Evolutionary conservation across 129 eudicot genomes (phyloP).

Genomic region (Solidago caesia): DNA sequence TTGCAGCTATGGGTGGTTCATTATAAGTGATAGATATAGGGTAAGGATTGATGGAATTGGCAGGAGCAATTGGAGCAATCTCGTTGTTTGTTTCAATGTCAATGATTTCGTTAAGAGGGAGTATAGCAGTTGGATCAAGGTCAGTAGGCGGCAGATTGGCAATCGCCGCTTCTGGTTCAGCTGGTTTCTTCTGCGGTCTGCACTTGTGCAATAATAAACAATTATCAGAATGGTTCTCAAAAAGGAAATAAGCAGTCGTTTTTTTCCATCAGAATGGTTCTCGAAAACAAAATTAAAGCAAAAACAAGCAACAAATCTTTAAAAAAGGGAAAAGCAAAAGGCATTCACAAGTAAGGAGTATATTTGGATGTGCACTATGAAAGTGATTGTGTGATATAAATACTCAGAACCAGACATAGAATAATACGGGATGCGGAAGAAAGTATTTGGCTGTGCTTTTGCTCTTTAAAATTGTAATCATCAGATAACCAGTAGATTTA

Average conservation of each 20-base stretch:
- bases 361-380: no score
- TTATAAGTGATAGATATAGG: slow-evolving; percentile 13
- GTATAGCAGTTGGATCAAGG: slow-evolving; percentile 4
- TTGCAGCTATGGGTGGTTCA: slow-evolving; percentile 32
- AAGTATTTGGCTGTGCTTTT: no score
- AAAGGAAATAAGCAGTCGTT: background rate
- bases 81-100: slow-evolving; percentile 35
- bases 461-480: no score
- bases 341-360: no score
- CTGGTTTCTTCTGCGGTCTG: slow-evolving; percentile 34
- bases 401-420: no score
- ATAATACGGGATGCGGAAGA: no score
- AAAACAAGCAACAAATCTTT: no score
- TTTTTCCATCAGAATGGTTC: background rate
- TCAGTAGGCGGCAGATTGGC: slow-evolving; percentile 18
- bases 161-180: slow-evolving; percentile 24
- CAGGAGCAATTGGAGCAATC: slow-evolving; percentile 14
- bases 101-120: slow-evolving; percentile 28
- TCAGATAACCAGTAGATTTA: no score
- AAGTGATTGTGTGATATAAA: no score
- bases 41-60: slow-evolving; percentile 22
- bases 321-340: no score
- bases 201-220: slow-evolving; percentile 3
- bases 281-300: no score
- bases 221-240: slow-evolving; percentile 11